phyloP scores from a whole-genome alignment of 1,284 basidiomycete species.

The Cutaneotrichosporon sp. region DNA sequence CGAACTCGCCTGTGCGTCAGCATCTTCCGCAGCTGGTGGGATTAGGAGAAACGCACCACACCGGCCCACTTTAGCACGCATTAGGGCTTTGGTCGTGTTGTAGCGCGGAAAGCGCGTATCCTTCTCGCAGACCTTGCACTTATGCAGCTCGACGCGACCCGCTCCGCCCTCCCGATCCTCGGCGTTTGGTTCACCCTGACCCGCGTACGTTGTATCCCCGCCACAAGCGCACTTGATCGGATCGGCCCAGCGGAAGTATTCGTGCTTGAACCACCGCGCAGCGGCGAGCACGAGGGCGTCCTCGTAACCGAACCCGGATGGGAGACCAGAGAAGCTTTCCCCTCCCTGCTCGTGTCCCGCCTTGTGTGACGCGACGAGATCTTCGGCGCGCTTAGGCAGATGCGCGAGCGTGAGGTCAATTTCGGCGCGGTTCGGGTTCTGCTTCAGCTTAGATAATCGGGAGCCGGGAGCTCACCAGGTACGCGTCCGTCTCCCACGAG shows the following conservation, averaged over 20 bases:
- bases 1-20: conserved; percentile 47
- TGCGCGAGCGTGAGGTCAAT: background rate
- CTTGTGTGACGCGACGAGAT: background rate
- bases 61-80: conserved; percentile 51
- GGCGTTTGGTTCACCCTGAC: conserved; percentile 25
- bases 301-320: conserved; percentile 31
- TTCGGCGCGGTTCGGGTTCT: background rate
- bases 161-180: conserved; percentile 51
- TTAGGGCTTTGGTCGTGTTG: conserved; percentile 45
- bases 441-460: background rate
- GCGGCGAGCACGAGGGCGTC: conserved; percentile 50
- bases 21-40: background rate
- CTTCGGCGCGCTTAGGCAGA: background rate
- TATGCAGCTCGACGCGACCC: conserved; percentile 50
- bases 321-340: conserved; percentile 16
- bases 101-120: conserved; percentile 52
- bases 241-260: conserved; percentile 56
- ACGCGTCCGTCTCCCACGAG: background rate
- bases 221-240: conserved; percentile 55
- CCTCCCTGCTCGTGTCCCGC: background rate
- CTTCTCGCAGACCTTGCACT: conserved; percentile 35
- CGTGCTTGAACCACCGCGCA: conserved; percentile 55
- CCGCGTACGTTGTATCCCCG: conserved; percentile 35
- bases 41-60: conserved; percentile 49
- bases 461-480: background rate